Evolutionary conservation across 1,139 yeast genomes (phyloP).

Genomic region (Tardiomyces blankii): DNA sequence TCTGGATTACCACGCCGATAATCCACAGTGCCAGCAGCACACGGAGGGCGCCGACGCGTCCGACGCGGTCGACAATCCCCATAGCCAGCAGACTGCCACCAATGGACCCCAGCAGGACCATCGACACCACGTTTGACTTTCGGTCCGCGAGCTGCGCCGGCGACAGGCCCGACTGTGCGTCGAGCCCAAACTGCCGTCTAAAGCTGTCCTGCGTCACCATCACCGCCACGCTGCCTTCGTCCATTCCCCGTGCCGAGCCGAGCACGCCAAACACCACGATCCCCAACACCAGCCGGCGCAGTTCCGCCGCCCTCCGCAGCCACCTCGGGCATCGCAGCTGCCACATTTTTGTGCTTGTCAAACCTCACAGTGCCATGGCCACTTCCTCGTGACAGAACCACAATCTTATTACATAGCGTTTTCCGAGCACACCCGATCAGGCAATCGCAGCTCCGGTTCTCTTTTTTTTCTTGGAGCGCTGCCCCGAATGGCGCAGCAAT

Average conservation of each 20-base stretch:
- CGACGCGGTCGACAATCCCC: conserved; percentile 41
- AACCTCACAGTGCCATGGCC: no score
- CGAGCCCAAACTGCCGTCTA: conserved; percentile 34
- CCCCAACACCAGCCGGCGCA: conserved; percentile 35
- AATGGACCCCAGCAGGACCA: conserved; percentile 53
- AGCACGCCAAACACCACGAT: conserved; percentile 45
- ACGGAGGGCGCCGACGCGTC: conserved; percentile 44
- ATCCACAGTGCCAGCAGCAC: conserved; percentile 33
- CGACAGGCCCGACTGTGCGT: conserved; percentile 30
- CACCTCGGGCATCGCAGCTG: neutral
- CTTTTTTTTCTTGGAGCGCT: no score
- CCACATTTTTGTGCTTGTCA: no score
- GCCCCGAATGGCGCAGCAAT: no score
- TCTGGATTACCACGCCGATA: conserved; percentile 38
- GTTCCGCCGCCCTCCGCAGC: neutral
- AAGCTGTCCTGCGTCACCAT: conserved; percentile 37
- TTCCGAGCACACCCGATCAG: no score
- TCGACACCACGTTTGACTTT: conserved; percentile 45
- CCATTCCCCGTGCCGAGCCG: conserved; percentile 53
- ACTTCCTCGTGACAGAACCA: no score
- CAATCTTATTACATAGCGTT: no score
- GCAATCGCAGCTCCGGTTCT: no score
- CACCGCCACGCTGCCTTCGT: conserved; percentile 47
- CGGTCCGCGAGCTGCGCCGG: conserved; percentile 29
- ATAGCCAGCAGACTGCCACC: conserved; percentile 46